A percentile compares a stretch with the other conserved stretches of the same genome.
Evolutionary conservation across 2,329 filamentous ascomycete genomes (phyloP).

Genomic region (Clonostachys byssicola): DNA sequence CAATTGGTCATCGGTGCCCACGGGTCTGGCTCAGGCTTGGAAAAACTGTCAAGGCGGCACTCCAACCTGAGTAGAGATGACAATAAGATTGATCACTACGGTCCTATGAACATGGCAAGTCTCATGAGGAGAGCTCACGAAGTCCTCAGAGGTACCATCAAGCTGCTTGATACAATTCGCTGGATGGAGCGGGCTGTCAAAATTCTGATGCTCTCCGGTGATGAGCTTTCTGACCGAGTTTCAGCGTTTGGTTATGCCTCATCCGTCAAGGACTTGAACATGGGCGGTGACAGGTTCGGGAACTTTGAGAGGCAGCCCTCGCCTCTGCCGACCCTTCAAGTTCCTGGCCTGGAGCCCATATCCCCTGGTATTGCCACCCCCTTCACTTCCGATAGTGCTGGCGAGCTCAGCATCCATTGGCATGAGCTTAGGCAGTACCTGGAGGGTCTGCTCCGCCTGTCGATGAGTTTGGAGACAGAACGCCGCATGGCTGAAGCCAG

Average conservation of each 20-base stretch:
- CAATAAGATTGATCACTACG: constrained; percentile 15
- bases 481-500: constrained; percentile 39
- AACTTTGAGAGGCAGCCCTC: constrained; percentile 12
- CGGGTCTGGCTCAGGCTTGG: constrained; percentile 9
- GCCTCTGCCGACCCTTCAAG: constrained; percentile 10
- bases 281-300: constrained; percentile 14
- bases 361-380: not conserved
- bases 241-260: constrained; percentile 9
- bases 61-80: constrained; percentile 25
- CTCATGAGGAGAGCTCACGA: constrained; percentile 43
- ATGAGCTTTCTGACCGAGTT: constrained; percentile 29
- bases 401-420: constrained; percentile 31
- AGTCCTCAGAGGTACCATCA: constrained; percentile 37
- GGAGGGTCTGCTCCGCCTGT: constrained; percentile 35
- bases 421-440: constrained; percentile 42
- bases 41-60: too few species aligned
- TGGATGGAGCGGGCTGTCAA: constrained; percentile 43
- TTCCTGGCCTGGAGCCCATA: not conserved
- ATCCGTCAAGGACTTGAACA: constrained; percentile 3
- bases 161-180: constrained; percentile 37
- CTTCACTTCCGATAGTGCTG: constrained; percentile 4
- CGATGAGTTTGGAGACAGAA: constrained; percentile 38
- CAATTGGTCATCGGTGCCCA: constrained; percentile 32
- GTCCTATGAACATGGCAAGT: constrained; percentile 37
- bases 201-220: constrained; percentile 34